These are phyloP conservation scores for Balakata baccata DNA, from an alignment of 345 rosid species.

Conservation along the genomic window DNA sequence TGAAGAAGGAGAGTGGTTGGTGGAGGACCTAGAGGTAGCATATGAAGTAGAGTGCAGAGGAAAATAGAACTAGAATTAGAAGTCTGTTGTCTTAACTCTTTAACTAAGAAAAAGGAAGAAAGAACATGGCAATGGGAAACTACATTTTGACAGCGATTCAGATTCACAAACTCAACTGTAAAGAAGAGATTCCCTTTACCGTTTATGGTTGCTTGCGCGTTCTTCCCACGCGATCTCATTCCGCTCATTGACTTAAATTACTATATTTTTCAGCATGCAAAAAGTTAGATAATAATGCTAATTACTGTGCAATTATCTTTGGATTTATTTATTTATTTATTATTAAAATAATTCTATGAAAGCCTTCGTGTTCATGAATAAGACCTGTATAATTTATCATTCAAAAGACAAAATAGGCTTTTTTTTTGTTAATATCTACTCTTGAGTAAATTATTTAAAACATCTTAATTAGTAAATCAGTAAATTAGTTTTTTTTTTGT, in stretches of 20 bases:
- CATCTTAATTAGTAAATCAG: too few species aligned
- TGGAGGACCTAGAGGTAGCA: constrained; percentile 17
- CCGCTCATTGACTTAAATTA: not conserved
- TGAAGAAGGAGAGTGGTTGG: constrained; percentile 10
- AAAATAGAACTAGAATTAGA: not conserved
- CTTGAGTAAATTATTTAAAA: too few species aligned
- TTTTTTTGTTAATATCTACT: too few species aligned
- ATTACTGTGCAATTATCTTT: too few species aligned
- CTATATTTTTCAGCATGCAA: too few species aligned
- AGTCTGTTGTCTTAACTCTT: not conserved
- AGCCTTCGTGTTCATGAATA: too few species aligned
- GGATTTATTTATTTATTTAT: too few species aligned
- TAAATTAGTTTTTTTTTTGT: too few species aligned
- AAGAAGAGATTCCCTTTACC: not conserved
- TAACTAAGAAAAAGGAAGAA: constrained; percentile 16
- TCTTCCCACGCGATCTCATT: not conserved
- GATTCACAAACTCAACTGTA: not conserved
- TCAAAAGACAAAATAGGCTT: too few species aligned
- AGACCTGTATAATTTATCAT: too few species aligned
- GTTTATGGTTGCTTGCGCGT: constrained; percentile 5
- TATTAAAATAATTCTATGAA: too few species aligned
- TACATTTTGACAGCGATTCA: constrained; percentile 14
- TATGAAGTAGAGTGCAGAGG: not conserved
- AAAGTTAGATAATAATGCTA: too few species aligned
- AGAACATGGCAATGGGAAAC: constrained; percentile 20